phyloP scores from a whole-genome alignment of 352 stramenopile genomes.

The Phytophthora boehmeriae region DNA sequence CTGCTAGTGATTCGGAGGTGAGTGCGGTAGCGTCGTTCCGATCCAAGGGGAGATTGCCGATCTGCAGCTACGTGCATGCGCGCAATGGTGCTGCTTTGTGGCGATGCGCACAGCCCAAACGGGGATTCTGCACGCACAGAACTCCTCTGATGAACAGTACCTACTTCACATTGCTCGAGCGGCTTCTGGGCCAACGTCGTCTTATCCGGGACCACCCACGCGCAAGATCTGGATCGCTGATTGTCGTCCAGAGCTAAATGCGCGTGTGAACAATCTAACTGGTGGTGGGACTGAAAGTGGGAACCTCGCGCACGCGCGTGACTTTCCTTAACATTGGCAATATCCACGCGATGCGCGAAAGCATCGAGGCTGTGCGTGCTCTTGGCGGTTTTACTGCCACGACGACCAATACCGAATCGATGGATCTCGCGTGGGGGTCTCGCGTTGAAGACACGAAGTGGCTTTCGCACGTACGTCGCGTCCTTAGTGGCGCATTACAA shows the following conservation, averaged over 20 bases:
- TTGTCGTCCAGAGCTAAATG: conserved; percentile 90
- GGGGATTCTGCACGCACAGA: conserved; percentile 85
- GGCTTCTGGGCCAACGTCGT: conserved; percentile 14
- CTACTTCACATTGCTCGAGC: conserved; percentile 58
- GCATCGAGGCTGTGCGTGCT: conserved; percentile 66
- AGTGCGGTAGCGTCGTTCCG: conserved; percentile 75
- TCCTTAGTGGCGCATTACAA: conserved; percentile 69
- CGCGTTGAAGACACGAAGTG: conserved; percentile 85
- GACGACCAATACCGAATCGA: conserved; percentile 45
- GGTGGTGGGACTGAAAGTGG: conserved; percentile 91
- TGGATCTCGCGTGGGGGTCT: conserved; percentile 64
- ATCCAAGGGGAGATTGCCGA: conserved; percentile 81
- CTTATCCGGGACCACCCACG: conserved; percentile 31
- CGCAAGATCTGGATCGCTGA: conserved; percentile 89
- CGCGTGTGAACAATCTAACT: conserved; percentile 89
- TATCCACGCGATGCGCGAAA: conserved; percentile 94
- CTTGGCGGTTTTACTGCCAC: conserved; percentile 47
- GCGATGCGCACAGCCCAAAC: conserved; percentile 87
- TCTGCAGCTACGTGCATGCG: conserved; percentile 82
- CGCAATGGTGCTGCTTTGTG: conserved; percentile 76
- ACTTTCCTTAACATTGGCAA: conserved; percentile 93
- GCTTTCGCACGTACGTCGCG: conserved; percentile 73
- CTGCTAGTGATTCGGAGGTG: conserved; percentile 70
- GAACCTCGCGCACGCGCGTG: conserved; percentile 74
- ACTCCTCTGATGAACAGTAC: conserved; percentile 74